Evolutionary conservation across 2,329 filamentous ascomycete species (phyloP), one percentile per base, ranked within the genome.

Genomic region (Stagonosporopsis vannaccii): DNA sequence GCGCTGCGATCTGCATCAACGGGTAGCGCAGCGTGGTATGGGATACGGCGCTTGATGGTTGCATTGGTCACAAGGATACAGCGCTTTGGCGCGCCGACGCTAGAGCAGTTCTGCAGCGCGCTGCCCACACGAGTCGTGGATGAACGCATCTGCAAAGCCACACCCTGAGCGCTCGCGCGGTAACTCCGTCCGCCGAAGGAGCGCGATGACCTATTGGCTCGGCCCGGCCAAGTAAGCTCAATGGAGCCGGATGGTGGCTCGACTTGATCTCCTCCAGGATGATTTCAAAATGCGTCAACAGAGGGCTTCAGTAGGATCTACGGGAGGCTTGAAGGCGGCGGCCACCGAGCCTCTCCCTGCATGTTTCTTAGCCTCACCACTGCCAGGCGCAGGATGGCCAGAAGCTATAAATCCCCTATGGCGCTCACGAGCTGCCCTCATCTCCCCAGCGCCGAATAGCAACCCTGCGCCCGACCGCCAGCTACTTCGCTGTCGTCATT

Each of bases 211-310:
- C 35, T 45, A 71, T 72, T 72, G 67, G 69, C 62, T 49, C 61
- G 60, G 57, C 58, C 63, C 58, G 61, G 58, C 37, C 37, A 64
- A 47, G 58, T 65, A 63, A 59, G 61, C 46, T 42, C 51, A 47
- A 48, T 44, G 23, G 58, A 66, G 67, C 65, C 70, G 58, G 66
- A 59, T 45, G 48, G 62, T 66, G 68, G 62, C 65, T 71, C 65
- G 70, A 69, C 57, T 63, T 61, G 68, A 73, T 74, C 64, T 55
- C 47, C 66, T 55, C 59, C 66, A 67, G 69, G 66, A 67, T 69
- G 45, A 61, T 71, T 71, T 66, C 64, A 67, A 66, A 70, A 68
- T 62, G 59, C 50, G 59, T 63, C 52, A 61, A 62, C 57, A 44
- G 55, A 57, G 48, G 60, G 64, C 66, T 66, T 69, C 69, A 70